These are phyloP conservation scores for Dendrobium chrysotoxum DNA, from an alignment of 106 monocot genomes.

Conservation along the genomic window DNA sequence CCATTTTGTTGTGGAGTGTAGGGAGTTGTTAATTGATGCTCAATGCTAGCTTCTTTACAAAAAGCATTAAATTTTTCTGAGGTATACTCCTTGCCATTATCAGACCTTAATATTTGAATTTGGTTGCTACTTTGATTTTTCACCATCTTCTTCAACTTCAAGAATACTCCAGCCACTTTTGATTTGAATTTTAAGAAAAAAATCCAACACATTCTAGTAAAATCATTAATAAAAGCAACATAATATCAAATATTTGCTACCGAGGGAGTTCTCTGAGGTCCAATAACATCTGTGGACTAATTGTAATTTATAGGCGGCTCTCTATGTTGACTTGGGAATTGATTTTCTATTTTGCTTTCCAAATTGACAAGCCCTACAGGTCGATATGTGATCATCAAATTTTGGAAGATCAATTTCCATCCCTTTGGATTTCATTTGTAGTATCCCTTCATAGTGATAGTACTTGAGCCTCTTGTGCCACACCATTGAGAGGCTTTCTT, in stretches of 20 bases:
- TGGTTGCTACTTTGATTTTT: conserved; percentile 5
- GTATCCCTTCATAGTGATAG: neutral
- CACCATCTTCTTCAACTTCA: neutral
- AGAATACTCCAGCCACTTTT: neutral
- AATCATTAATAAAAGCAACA: conserved; percentile 6
- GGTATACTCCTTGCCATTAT: neutral
- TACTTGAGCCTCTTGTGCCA: neutral
- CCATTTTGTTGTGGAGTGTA: neutral
- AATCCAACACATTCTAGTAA: neutral
- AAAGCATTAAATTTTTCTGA: neutral
- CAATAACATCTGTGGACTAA: neutral
- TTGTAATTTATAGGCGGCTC: neutral
- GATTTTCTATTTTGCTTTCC: neutral
- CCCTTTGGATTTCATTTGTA: neutral
- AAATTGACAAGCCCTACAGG: conserved; percentile 2
- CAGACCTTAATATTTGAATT: neutral
- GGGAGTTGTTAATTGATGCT: conserved; percentile 3
- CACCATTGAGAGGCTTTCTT: neutral
- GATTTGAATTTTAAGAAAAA: conserved; percentile 10
- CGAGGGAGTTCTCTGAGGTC: conserved; percentile 1
- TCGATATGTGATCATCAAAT: too few species aligned
- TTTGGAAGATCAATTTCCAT: neutral
- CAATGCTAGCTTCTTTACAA: neutral
- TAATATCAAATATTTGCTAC: neutral
- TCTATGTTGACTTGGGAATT: neutral